A percentile compares a stretch with the other conserved stretches of the same genome.
Conservation (phyloP, 2,329 filamentous ascomycete species). For the Fusarium cicatricum region DNA sequence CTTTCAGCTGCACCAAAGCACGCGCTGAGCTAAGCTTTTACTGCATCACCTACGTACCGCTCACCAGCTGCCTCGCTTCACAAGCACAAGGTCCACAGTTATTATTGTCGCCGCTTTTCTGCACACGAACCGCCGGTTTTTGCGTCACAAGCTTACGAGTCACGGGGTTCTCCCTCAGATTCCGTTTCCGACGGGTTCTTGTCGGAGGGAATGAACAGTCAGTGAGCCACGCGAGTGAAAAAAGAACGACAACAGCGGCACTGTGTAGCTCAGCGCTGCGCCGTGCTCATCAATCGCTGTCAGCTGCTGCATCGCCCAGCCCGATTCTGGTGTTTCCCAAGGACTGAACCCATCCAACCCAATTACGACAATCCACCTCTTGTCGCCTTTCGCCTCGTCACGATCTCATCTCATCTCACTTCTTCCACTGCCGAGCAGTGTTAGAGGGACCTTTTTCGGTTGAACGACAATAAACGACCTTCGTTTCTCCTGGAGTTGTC, state of each 20-base stretch:
- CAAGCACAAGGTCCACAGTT: slow-evolving; percentile 29
- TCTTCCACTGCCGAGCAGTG: not conserved
- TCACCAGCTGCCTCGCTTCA: slow-evolving; percentile 29
- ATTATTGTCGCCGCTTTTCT: slow-evolving; percentile 26
- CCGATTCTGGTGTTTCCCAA: slow-evolving; percentile 17
- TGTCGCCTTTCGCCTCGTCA: not conserved
- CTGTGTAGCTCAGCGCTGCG: slow-evolving; percentile 22
- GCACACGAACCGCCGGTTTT: slow-evolving; percentile 27
- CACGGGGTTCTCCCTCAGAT: slow-evolving; percentile 21
- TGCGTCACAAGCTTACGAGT: slow-evolving; percentile 39
- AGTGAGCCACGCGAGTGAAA: slow-evolving; percentile 20
- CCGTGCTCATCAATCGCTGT: slow-evolving; percentile 13
- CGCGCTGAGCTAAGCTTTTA: slow-evolving; percentile 36
- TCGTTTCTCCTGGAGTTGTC: slow-evolving; percentile 5
- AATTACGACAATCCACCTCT: slow-evolving; percentile 5
- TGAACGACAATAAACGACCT: slow-evolving; percentile 3
- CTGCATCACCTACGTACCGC: slow-evolving; percentile 24
- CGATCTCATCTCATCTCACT: not conserved
- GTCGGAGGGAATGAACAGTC: slow-evolving; percentile 6
- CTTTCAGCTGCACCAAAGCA: slow-evolving; percentile 17
- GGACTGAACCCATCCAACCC: not conserved
- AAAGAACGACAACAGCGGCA: slow-evolving; percentile 10
- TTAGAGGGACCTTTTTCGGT: not conserved
- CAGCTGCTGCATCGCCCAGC: slow-evolving; percentile 24
- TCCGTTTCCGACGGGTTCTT: slow-evolving; percentile 20